phyloP scores from a whole-genome alignment of 2,329 filamentous ascomycete species.

The Scedosporium dehoogii region DNA sequence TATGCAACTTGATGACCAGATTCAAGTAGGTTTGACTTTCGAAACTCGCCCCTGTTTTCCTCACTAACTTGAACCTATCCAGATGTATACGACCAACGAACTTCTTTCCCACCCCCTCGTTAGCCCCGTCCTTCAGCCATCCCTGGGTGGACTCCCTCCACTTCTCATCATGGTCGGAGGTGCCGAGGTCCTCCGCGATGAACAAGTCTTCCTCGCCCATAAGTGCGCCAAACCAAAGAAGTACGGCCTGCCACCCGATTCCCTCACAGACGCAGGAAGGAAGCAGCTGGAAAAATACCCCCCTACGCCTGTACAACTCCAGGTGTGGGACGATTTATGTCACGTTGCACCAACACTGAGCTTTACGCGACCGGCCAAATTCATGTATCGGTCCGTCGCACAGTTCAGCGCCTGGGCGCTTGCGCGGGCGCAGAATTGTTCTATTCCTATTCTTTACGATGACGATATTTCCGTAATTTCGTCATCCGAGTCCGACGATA shows the following conservation, averaged over 20 bases:
- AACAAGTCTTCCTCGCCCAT: constrained; percentile 91
- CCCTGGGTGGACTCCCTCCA: constrained; percentile 80
- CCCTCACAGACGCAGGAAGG: constrained; percentile 53
- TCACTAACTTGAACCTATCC: constrained; percentile 24
- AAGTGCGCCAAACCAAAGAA: constrained; percentile 77
- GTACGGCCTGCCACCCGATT: constrained; percentile 59
- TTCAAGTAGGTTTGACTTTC: constrained; percentile 52
- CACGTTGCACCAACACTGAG: constrained; percentile 89
- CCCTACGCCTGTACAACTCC: constrained; percentile 84
- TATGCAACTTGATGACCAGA: constrained; percentile 77
- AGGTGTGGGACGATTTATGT: constrained; percentile 93
- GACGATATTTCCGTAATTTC: constrained; percentile 69
- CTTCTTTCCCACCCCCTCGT: constrained; percentile 80
- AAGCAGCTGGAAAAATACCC: constrained; percentile 55
- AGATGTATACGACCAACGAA: constrained; percentile 72
- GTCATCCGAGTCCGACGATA: constrained; percentile 33
- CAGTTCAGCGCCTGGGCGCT: constrained; percentile 92
- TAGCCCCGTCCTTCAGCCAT: constrained; percentile 79
- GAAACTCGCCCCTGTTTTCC: neutral
- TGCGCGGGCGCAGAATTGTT: constrained; percentile 67
- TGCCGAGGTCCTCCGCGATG: constrained; percentile 80
- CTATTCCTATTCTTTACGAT: constrained; percentile 74
- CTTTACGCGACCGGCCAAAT: constrained; percentile 91
- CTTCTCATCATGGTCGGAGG: constrained; percentile 80
- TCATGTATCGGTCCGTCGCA: constrained; percentile 86